Base-by-base conservation (phyloP, 2,329 filamentous ascomycete species). In the Taxawa tesnikishii region DNA sequence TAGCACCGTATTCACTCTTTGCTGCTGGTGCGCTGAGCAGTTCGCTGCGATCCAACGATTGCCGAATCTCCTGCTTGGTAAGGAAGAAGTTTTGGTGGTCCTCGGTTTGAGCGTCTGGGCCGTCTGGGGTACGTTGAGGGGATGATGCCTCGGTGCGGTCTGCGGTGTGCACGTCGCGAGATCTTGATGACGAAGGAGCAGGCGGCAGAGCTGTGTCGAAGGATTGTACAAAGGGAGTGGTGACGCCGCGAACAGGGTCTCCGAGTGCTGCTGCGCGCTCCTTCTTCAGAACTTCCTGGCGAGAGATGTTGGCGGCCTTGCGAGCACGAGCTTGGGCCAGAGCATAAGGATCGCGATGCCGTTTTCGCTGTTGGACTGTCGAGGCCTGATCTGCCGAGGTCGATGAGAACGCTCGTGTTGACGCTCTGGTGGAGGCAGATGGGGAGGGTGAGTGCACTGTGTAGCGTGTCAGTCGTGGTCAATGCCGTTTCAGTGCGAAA, bases 181-280 rank as follows among this genome's bases (percentile, higher is more conserved):
- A 16, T 15, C 36, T 31, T 15, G 36, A 31, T 13, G 43, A 43
- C 6, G 43, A 33, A 31, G 31, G 47, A 28, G 15, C 60, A 2
- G 51, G 44, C 1, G 62, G 56, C 4, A 56, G 43, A 14, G 69
- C 76, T 7, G 69, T 72, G 50, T 83, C 79, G 46, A 94, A 76
- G 3, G 83, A 87, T 58, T 83, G 70, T 47, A 94, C 62, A 51
- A 94, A 94, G 17, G 85, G 73, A 11, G 90, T 94, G 23, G 70
- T 59, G 38, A 77, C 67, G 50, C 88, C 90, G 46, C 78, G 71
- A 41, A 98, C 66, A 1, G 85, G 82, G 55, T 92, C 73, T 31
- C 88, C 88, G 43, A 79, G 66, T 28, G 67, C 67, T 28, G 67
- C 67, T 37, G 73, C 65, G 37, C 83, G 75, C 50, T 76, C 65